Evolutionary conservation across 2,329 filamentous ascomycete genomes (phyloP), one percentile per base, ranked within the genome.

Genomic region (Graphiopsis chlorocephala): DNA sequence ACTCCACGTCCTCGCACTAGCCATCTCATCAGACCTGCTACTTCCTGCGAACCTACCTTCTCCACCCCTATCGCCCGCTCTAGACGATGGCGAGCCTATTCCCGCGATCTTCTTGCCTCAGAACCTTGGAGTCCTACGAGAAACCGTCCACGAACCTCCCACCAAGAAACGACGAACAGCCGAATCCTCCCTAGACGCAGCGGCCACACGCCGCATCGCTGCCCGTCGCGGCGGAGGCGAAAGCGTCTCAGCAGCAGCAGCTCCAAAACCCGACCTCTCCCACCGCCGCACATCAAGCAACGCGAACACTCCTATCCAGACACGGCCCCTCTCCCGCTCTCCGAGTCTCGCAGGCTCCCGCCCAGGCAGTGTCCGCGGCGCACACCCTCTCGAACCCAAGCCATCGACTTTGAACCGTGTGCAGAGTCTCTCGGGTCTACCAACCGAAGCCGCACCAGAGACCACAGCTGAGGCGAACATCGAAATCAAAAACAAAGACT

Each of bases 111-210:
- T 72, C 67, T 66, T 73, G 47, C 72, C 69, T 11, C 52, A 23
- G 3, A 48, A 60, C 2, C 52, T 26, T 25, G 25, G 48, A 12
- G 10, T 53, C 15, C 29, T 63, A 10, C 31, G 65, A 10, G 69
- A 71, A 38, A 61, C 69, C 11, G 64, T 73, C 28, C 68, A 74
- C 61, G 65, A 71, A 7, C 66, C 72, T 5, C 70, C 71, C 0
- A 65, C 73, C 0, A 72, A 74, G 12, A 84, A 82, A 68, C 77
- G 80, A 17, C 80, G 78, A 61, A 77, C 75, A 25, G 70, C 77
- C 15, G 72, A 71, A 7, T 77, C 80, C 35, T 71, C 83, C 4
- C 83, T 84, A 59, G 80, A 84, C 56, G 78, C 81, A 69, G 82
- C 82, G 4, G 75, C 76, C 1, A 75, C 80, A 55, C 77, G 77